Evolutionary conservation across 164 flowering plant genomes (phyloP), one percentile per base, ranked within the genome.

Genomic region (Piper longum): DNA sequence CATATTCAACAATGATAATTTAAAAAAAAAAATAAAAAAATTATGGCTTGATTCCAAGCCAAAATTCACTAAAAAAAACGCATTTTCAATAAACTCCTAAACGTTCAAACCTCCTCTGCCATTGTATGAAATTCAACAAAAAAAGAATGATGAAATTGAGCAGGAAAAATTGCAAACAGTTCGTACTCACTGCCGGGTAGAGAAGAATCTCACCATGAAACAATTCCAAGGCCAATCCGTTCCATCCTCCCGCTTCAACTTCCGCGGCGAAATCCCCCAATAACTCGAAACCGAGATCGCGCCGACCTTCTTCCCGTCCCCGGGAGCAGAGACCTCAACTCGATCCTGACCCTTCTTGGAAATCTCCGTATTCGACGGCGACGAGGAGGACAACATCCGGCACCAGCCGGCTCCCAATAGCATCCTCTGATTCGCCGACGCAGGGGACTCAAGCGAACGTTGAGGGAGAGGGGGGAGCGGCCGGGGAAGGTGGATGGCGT

Each of bases 201-300:
- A 26, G 36, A 26, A 26, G 36, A 57, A 0, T 57, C 59, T 62
- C 67, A 89, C 98, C 91, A 77, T 86, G 73, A 91, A 91, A 61
- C 96, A 91, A 56, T 91, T 91, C 98, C 98, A 91, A 4, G 91
- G 90, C 98, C 96, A 91, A 17, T 67, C 84, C 12, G 85, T 80
- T 11, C 98, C 98, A 62, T 91, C 98, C 61, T 85, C 88, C 59
- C 80, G 77, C n/a, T 71, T 77, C 41, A 86, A 45, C 72, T 73
- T 80, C 13, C 76, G 79, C 70, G 83, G 71, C 62, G 72, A 13
- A 57, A 91, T 59, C 4, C 96, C 96, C 98, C 98, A 91, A 56
- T 88, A 91, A 67, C 90, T 91, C 45, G 88, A 77, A 5, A 73
- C 65, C 48, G 66, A 62, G 5, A 12, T 41, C 41, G 70, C 58